Evolutionary conservation across 2,329 filamentous ascomycete genomes (phyloP), one percentile per base, ranked within the genome.

Genomic region (Colletotrichum eleusines): DNA sequence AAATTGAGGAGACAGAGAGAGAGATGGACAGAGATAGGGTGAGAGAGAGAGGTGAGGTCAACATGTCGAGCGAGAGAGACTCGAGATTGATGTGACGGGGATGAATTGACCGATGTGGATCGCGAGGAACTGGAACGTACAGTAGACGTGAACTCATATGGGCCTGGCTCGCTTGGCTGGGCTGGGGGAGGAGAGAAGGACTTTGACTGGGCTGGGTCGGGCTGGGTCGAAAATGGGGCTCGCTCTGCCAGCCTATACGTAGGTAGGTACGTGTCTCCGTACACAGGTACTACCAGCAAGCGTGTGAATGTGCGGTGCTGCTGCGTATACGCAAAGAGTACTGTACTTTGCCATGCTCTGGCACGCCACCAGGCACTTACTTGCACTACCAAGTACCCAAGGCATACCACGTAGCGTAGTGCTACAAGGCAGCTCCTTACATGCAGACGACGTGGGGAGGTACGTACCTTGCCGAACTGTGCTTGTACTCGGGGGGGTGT

Each of bases 311-410:
- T 58, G 59, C 50, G 28, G 40, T 54, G 61, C 55, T 33, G 61
- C 44, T 31, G 68, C 42, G 55, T 44, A 67, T 71, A 51, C 46
- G 59, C 55, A 58, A 71, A 53, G 50, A 51, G 63, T 71, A 62
- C 63, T 63, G 63, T 71, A 62, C 63, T 63, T 63, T 68, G 68
- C 68, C 58, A 71, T 68, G 44, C 44, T 51, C 63, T 35, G 42
- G 58, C 28, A 44, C 68, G 64, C 63, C 63, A 63, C 51, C 44
- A 33, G 31, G 31, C 31, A 23, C 44, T n/a, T 68, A 62, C 68
- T 68, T 68, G 20, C 48, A 38, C 42, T 20, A n/a, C 42, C 42
- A 44, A 44, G 42, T 44, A 4, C 38, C 35, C 31, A 4, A 33
- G 31, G 31, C 7, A 38, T 14, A 40, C 38, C 12, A 14, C 38